Evolutionary conservation across 2,329 filamentous ascomycete genomes (phyloP).

Genomic region (Penicillium sp.): DNA sequence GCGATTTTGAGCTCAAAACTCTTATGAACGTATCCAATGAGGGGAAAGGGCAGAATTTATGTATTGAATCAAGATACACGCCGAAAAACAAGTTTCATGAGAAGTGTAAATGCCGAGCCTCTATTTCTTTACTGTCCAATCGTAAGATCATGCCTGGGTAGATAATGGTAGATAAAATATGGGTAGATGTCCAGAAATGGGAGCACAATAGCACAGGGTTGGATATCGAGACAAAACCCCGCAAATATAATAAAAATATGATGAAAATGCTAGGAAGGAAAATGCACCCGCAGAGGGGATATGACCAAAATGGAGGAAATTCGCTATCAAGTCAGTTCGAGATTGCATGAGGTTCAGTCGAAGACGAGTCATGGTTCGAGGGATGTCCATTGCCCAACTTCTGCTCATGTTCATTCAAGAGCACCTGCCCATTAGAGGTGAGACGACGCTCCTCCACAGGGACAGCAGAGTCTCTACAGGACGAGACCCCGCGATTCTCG

Average conservation of each 20-base stretch:
- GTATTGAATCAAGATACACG: not conserved
- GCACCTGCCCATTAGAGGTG: not conserved
- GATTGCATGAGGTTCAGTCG: slow-evolving; percentile 5
- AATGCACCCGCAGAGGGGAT: not conserved
- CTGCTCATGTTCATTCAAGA: not conserved
- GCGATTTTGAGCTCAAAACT: not conserved
- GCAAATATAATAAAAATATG: not conserved
- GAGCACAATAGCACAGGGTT: not conserved
- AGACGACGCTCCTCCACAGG: not conserved
- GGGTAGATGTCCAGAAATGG: not conserved
- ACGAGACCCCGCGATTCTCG: not conserved
- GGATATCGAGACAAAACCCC: not conserved
- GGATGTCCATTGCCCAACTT: not conserved
- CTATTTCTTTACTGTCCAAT: not conserved
- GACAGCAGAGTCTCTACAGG: not conserved
- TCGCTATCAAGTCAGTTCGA: not conserved
- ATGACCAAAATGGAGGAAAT: not conserved
- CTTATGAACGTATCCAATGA: not conserved
- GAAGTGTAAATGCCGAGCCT: not conserved
- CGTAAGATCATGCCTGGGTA: not conserved
- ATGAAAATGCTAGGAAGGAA: not conserved
- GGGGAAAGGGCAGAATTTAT: not conserved
- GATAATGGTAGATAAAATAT: not conserved
- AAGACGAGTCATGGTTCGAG: not conserved
- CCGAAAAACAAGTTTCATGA: not conserved